Base-by-base conservation (phyloP, 768 basidiomycete genomes). In the Lactarius quietus region DNA sequence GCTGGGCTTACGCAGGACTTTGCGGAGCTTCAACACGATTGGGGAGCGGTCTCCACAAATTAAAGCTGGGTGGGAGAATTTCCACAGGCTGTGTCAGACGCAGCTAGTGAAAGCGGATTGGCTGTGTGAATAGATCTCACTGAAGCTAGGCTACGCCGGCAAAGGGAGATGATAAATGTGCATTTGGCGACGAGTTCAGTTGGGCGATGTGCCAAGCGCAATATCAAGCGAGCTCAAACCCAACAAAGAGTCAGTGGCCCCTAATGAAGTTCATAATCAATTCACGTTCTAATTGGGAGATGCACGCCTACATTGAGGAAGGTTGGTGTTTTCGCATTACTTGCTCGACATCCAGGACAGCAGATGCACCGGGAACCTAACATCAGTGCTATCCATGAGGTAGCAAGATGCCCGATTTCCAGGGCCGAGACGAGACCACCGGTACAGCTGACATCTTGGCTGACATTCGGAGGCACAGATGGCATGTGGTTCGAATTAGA, bases 1-100 rank as follows among this genome's bases (percentile, higher is more conserved):
- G 75, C 76, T n/a, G 71, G 76, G 17, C 75, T 74, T 10, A 67
- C 72, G 33, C 61, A n/a, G 59, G 15, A 48, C 59, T 23, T 38
- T 17, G 64, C 52, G 68, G 51, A 78, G 76, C 63, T 72, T 73
- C 36, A 71, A 64, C 1, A 71, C 5, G 70, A 33, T 33, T 31
- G 66, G 71, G n/a, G 70, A 64, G 28, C 28, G 29, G 67, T 41
- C 59, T 54, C 12, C n/a, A 55, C 33, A 70, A 53, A 6, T 23
- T 70, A 39, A 12, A 73, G 61, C 45, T 58, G 54, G 15, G 39
- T 60, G 38, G 14, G 15, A 28, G 8, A 6, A 14, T 28, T 48
- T 15, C 28, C 26, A 20, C 33, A 33, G 8, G 33, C 8, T 33
- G 3, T 33, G 4, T 33, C 33, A 33, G 33, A 8, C 33, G 8